Percentiles rank a stretch among this genome's conserved stretches.
These are phyloP conservation scores for Xylaria sp. DNA, from an alignment of 2,329 filamentous ascomycete genomes.

Conservation along the genomic window DNA sequence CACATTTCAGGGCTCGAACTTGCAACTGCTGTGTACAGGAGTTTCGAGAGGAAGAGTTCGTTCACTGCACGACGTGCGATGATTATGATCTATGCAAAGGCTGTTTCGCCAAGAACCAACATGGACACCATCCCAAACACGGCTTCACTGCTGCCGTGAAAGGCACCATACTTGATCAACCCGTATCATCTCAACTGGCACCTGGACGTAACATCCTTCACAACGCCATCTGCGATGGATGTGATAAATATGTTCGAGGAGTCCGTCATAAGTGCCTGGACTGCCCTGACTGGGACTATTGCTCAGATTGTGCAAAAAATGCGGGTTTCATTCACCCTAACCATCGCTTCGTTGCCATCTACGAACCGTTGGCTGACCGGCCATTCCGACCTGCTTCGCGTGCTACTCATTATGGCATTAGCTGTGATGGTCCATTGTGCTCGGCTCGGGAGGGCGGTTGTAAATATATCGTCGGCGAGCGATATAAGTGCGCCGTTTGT, in stretches of 20 bases:
- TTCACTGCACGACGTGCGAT: conserved; percentile 85
- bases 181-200: conserved; percentile 74
- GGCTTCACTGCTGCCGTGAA: conserved; percentile 75
- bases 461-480: conserved; percentile 84
- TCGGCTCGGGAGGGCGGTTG: conserved; percentile 61
- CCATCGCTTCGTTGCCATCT: conserved; percentile 91
- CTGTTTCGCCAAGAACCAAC: conserved; percentile 79
- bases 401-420: conserved; percentile 81
- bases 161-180: conserved; percentile 67
- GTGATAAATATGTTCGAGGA: conserved; percentile 86
- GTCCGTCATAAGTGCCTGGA: conserved; percentile 96
- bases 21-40: conserved; percentile 76
- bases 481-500: conserved; percentile 98
- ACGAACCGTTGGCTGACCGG: conserved; percentile 69
- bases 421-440: conserved; percentile 94
- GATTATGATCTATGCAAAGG: conserved; percentile 92
- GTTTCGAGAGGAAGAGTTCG: conserved; percentile 79
- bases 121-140: conserved; percentile 93
- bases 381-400: conserved; percentile 54
- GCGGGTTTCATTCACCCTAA: conserved; percentile 77
- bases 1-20: conserved; percentile 60
- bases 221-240: conserved; percentile 93
- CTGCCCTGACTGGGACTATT: conserved; percentile 98
- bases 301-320: conserved; percentile 75
- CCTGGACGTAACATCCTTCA: conserved; percentile 85